Evolutionary conservation across 2,329 filamentous ascomycete species (phyloP), one percentile per base, ranked within the genome.

Genomic region (Phaeophleospora eucalypticola): DNA sequence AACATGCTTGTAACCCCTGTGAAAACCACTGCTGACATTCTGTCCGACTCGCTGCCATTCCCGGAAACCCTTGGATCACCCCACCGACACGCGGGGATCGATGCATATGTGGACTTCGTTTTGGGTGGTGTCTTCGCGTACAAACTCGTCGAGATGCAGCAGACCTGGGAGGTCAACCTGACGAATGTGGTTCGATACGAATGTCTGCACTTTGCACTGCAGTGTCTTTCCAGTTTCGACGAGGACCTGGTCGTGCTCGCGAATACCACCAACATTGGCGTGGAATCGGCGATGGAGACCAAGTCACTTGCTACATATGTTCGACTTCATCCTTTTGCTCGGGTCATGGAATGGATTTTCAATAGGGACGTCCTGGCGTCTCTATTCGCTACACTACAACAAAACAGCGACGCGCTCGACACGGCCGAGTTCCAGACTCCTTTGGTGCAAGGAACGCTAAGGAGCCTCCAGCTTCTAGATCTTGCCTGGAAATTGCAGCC

Each of bases 261-360:
- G 33, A 94, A 89, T 64, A 80, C 86, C 61, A 86, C 87, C 2
- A 85, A 79, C 50, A 75, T 94, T 21, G 74, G 80, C 19, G 82
- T 95, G 14, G 89, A 96, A 64, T 71, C 78, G 8, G 80, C 86
- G 14, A 87, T 95, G 54, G 78, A 78, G 35, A 78, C 87, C 3
- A 85, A 84, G 2, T 86, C 87, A 46, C 74, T 97, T 3, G 81
- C 83, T 41, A 78, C 80, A 4, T 99, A 98, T 64, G 82, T 93
- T 48, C 81, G 83, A 18, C 78, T 95, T 43, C 94, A 98, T 69
- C 91, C 94, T 0, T 98, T 97, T 62, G 83, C 87, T 2, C 82
- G 94, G 49, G 84, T 95, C 14, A 96, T 97, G 87, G 93, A 98
- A 64, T 97, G 93, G 89, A 81, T 98, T 69, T 95, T 95, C 68